Percentiles rank a stretch among this genome's conserved stretches.
These are phyloP conservation scores for Leccinum subrobustum DNA, from an alignment of 1,284 basidiomycete genomes.

Conservation along the genomic window DNA sequence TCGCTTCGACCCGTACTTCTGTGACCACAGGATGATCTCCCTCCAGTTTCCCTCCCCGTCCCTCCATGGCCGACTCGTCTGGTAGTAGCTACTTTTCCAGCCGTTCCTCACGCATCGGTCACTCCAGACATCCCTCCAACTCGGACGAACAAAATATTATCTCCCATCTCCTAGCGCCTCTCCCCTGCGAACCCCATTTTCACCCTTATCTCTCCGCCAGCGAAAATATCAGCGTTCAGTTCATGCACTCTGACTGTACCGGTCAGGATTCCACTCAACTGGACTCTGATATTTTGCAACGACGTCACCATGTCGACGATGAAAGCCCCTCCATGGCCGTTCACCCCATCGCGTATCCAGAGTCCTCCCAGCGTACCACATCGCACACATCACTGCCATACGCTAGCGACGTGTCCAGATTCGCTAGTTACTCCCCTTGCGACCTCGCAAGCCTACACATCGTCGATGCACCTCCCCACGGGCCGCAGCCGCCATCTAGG, in stretches of 20 bases:
- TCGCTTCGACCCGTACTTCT: constrained; percentile 9
- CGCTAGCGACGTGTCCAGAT: constrained; percentile 15
- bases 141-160: constrained; percentile 13
- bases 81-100: constrained; percentile 16
- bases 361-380: constrained; percentile 34
- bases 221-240: constrained; percentile 35
- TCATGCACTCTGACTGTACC: constrained; percentile 26
- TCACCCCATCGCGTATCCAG: constrained; percentile 26
- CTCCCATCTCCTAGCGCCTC: constrained; percentile 21
- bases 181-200: constrained; percentile 15
- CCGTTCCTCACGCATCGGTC: constrained; percentile 12
- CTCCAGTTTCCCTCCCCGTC: constrained; percentile 6
- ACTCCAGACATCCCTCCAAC: constrained; percentile 5
- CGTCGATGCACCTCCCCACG: constrained; percentile 13
- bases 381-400: constrained; percentile 23
- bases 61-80: constrained; percentile 24
- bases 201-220: constrained; percentile 20
- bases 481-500: constrained; percentile 18
- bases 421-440: constrained; percentile 8
- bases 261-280: constrained; percentile 25
- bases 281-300: constrained; percentile 31
- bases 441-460: constrained; percentile 16
- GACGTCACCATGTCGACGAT: constrained; percentile 10
- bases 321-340: constrained; percentile 1
- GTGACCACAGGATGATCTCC: constrained; percentile 25